These are phyloP conservation scores for Tieghemiomyces parasiticus DNA, from an alignment of 192 early-diverging fungal species.

Conservation along the genomic window DNA sequence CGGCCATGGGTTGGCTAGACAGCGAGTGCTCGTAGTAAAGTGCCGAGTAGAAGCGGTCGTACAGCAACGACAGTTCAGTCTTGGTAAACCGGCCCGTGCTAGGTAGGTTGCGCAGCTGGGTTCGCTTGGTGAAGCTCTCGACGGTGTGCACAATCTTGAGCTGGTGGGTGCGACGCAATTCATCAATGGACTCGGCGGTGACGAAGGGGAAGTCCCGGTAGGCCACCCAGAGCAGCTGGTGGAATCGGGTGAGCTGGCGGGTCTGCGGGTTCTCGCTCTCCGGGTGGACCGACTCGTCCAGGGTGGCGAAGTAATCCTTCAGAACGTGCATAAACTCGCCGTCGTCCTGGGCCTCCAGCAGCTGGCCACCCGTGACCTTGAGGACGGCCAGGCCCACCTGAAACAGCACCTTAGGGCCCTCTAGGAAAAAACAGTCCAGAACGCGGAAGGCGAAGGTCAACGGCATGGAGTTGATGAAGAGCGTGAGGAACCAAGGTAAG, in stretches of 20 bases:
- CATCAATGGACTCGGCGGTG: conserved; percentile 54
- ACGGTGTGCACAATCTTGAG: conserved; percentile 86
- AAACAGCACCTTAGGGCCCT: conserved; percentile 92
- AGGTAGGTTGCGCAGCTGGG: conserved; percentile 65
- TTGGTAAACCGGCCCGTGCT: conserved; percentile 64
- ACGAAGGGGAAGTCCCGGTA: conserved; percentile 82
- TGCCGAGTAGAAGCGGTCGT: conserved; percentile 76
- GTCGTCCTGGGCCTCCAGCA: conserved; percentile 53
- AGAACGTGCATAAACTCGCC: conserved; percentile 67
- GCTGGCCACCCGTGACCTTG: conserved; percentile 76
- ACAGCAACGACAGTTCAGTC: conserved; percentile 74
- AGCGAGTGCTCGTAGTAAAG: conserved; percentile 40
- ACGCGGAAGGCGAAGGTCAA: conserved; percentile 74
- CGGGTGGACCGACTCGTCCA: conserved; percentile 62
- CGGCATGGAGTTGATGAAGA: conserved; percentile 96
- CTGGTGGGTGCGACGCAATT: conserved; percentile 70
- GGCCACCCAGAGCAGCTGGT: conserved; percentile 78
- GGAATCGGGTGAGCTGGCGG: conserved; percentile 61
- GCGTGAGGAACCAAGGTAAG: conserved; percentile 92
- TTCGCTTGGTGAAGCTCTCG: conserved; percentile 83
- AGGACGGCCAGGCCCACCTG: conserved; percentile 82
- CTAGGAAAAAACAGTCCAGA: conserved; percentile 95
- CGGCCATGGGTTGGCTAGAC: neutral
- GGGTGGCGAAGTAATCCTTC: conserved; percentile 69
- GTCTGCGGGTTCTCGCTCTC: conserved; percentile 35